These are phyloP conservation scores for Rubroboletus pulcherrimus DNA, from an alignment of 768 basidiomycete genomes.

Conservation along the genomic window DNA sequence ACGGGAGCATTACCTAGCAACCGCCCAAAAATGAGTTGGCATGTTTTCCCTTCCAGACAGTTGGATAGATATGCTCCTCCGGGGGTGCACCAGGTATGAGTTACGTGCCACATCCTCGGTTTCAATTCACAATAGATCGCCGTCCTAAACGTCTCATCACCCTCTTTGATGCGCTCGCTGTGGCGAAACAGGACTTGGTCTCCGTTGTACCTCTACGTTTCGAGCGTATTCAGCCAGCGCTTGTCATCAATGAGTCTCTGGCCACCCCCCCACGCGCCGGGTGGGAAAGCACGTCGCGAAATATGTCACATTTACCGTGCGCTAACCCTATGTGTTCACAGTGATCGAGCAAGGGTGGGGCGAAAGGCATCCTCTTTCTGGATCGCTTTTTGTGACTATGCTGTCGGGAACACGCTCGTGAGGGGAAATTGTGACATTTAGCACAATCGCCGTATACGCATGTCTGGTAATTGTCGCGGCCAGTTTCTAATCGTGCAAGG, in stretches of 20 bases:
- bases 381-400: no score
- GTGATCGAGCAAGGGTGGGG: conserved; percentile 8
- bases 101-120: not conserved
- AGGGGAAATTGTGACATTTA: not conserved
- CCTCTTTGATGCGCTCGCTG: not conserved
- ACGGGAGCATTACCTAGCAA: conserved; percentile 1
- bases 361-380: not conserved
- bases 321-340: not conserved
- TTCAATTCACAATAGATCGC: not conserved
- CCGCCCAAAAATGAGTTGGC: conserved; percentile 1
- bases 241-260: conserved; percentile 1
- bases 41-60: conserved; percentile 6
- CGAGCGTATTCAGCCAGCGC: not conserved
- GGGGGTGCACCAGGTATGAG: not conserved
- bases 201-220: not conserved
- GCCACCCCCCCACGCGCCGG: not conserved
- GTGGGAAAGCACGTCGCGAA: not conserved
- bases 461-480: not conserved
- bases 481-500: not conserved
- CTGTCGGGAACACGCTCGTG: not conserved
- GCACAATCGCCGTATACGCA: not conserved
- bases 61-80: not conserved
- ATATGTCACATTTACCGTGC: not conserved
- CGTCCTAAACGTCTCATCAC: not conserved
- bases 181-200: not conserved